Evolutionary conservation across 208 protist species (phyloP).

Genomic region (Trypanosoma conorhini): DNA sequence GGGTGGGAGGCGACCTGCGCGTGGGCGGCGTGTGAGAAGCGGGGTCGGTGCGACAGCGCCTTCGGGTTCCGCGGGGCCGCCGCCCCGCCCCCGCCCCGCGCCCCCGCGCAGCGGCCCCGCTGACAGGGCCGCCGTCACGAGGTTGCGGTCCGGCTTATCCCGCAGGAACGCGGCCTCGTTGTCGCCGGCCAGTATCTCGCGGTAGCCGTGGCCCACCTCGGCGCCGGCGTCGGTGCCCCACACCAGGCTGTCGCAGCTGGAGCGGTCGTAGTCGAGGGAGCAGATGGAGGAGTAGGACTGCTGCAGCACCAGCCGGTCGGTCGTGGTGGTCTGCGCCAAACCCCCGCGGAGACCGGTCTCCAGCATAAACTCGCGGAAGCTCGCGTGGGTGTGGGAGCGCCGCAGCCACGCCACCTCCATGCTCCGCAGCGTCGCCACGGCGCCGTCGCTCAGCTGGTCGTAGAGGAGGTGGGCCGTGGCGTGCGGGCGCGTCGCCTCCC

Average conservation of each 20-base stretch:
- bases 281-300: slow-evolving; percentile 56
- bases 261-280: slow-evolving; percentile 62
- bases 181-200: slow-evolving; percentile 77
- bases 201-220: slow-evolving; percentile 62
- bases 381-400: slow-evolving; percentile 66
- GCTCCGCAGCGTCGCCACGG: slow-evolving; percentile 13
- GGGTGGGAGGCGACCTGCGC: slow-evolving; percentile 61
- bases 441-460: slow-evolving; percentile 18
- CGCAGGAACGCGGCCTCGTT: slow-evolving; percentile 61
- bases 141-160: slow-evolving; percentile 58
- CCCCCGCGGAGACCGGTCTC: slow-evolving; percentile 31
- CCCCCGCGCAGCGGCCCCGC: slow-evolving; percentile 31
- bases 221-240: slow-evolving; percentile 73
- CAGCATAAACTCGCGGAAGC: slow-evolving; percentile 62
- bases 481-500: slow-evolving; percentile 17
- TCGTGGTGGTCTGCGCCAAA: slow-evolving; percentile 18
- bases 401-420: slow-evolving; percentile 72
- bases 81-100: neutral
- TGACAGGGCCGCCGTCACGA: slow-evolving; percentile 60
- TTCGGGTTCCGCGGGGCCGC: neutral
- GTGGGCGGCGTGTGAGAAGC: slow-evolving; percentile 29
- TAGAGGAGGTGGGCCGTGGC: slow-evolving; percentile 21
- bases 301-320: slow-evolving; percentile 70
- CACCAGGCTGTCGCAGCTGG: slow-evolving; percentile 79
- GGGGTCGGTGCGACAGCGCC: slow-evolving; percentile 37